Evolutionary conservation across 495 filamentous ascomycete species (phyloP).

Genomic region (Aspergillus wentii): DNA sequence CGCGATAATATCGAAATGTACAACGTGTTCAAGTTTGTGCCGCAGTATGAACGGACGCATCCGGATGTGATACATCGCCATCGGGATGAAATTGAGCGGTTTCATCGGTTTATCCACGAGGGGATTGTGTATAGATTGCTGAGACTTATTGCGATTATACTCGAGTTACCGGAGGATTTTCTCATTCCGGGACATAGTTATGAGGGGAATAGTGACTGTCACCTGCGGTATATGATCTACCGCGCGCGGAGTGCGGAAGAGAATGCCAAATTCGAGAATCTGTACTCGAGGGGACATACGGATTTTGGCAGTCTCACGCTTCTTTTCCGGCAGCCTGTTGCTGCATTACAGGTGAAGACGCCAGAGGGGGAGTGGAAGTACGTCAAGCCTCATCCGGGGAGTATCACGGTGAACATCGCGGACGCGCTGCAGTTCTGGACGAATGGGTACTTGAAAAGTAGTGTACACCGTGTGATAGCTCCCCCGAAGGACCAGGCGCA

Average conservation of each 20-base stretch:
- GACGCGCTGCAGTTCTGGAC: conserved; percentile 42
- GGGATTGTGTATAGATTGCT: conserved; percentile 42
- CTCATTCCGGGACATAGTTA: conserved; percentile 45
- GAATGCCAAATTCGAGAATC: conserved; percentile 33
- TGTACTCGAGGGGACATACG: conserved; percentile 46
- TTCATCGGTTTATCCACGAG: conserved; percentile 42
- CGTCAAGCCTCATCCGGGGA: conserved; percentile 38
- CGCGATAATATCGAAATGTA: conserved; percentile 52
- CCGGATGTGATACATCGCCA: conserved; percentile 35
- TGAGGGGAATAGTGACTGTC: conserved; percentile 38
- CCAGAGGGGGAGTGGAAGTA: conserved; percentile 43
- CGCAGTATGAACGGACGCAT: conserved; percentile 35
- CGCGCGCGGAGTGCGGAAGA: conserved; percentile 42
- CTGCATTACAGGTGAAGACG: conserved; percentile 46
- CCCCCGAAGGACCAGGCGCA: conserved; percentile 41
- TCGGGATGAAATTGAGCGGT: conserved; percentile 39
- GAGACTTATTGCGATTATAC: conserved; percentile 42
- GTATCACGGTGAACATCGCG: conserved; percentile 43
- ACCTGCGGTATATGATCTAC: conserved; percentile 56
- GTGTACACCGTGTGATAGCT: conserved; percentile 43
- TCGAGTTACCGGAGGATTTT: conserved; percentile 51
- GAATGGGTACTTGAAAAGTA: conserved; percentile 16
- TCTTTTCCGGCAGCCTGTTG: conserved; percentile 51
- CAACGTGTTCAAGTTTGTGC: conserved; percentile 50
- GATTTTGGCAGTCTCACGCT: conserved; percentile 51